Conservation (phyloP, 1,284 basidiomycete genomes). For the Ceratobasidium papillatum region DNA sequence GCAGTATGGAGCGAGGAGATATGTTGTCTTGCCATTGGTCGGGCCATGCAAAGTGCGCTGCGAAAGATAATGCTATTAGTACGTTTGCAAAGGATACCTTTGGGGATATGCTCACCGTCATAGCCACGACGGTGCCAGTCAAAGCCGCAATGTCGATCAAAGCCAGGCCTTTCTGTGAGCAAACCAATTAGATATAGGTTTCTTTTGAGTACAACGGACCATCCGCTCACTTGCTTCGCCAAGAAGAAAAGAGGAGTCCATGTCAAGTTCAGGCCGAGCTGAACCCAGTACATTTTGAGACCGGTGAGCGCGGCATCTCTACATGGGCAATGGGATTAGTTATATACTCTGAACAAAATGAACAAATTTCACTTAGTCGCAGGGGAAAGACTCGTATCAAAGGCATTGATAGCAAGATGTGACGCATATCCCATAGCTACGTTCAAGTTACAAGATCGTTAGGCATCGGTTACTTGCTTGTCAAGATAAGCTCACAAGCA, state of each 20-base stretch:
- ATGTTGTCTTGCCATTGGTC: constrained; percentile 62
- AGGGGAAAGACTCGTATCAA: constrained; percentile 60
- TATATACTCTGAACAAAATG: background rate
- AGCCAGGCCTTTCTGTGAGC: constrained; percentile 61
- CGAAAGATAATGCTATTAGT: constrained; percentile 1
- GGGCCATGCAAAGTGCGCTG: constrained; percentile 62
- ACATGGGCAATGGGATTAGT: too few species aligned
- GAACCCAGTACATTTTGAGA: constrained; percentile 73
- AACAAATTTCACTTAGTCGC: constrained; percentile 53
- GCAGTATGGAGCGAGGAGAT: constrained; percentile 69
- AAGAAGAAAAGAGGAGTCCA: constrained; percentile 82
- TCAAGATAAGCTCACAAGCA: constrained; percentile 48
- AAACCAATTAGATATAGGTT: background rate
- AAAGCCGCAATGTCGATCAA: constrained; percentile 69
- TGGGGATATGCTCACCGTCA: constrained; percentile 62
- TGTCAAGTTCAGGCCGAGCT: constrained; percentile 70
- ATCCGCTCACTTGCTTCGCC: constrained; percentile 55
- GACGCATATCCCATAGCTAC: constrained; percentile 77
- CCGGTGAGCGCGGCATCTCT: constrained; percentile 50
- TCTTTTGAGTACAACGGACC: background rate
- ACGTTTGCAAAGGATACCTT: constrained; percentile 12
- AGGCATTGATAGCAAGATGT: constrained; percentile 67
- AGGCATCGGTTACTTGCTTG: constrained; percentile 29
- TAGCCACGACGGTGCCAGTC: constrained; percentile 66
- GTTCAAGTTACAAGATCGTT: constrained; percentile 2